A percentile compares a stretch with the other conserved stretches of the same genome.
phyloP scores from a whole-genome alignment of 306 rosid genomes.

The Rubus idaeus region DNA sequence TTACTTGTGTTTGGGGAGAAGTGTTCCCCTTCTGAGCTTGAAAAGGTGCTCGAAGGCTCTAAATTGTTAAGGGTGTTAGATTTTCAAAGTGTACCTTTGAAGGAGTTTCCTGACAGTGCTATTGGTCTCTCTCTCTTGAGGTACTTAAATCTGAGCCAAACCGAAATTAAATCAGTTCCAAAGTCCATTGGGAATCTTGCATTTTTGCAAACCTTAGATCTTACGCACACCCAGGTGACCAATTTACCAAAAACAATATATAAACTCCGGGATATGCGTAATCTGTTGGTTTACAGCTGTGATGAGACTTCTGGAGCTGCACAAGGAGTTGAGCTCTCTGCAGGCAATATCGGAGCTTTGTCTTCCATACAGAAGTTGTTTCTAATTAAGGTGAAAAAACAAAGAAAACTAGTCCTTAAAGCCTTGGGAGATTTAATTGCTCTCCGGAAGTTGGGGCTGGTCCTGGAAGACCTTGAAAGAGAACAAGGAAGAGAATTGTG shows the following conservation, averaged over 20 bases:
- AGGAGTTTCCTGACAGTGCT: neutral
- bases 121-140: neutral
- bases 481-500: conserved; percentile 4
- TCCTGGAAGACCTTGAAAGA: neutral
- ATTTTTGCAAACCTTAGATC: conserved; percentile 19
- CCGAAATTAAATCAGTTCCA: neutral
- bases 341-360: conserved; percentile 16
- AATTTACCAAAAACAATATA: neutral
- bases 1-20: conserved; percentile 7
- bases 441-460: conserved; percentile 9
- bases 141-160: conserved; percentile 7
- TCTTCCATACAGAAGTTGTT: conserved; percentile 1
- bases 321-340: conserved; percentile 1
- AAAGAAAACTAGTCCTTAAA: neutral
- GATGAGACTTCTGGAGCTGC: neutral
- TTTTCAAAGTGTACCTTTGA: neutral
- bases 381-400: conserved; percentile 1
- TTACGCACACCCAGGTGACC: conserved; percentile 14
- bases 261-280: conserved; percentile 2
- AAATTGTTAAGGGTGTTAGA: neutral
- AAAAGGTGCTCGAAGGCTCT: neutral
- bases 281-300: conserved; percentile 12
- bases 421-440: neutral
- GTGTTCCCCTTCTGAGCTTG: neutral
- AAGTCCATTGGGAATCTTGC: neutral